These are phyloP conservation scores for Zymoseptoria brevis DNA, from an alignment of 2,329 filamentous ascomycete genomes.

Conservation along the genomic window DNA sequence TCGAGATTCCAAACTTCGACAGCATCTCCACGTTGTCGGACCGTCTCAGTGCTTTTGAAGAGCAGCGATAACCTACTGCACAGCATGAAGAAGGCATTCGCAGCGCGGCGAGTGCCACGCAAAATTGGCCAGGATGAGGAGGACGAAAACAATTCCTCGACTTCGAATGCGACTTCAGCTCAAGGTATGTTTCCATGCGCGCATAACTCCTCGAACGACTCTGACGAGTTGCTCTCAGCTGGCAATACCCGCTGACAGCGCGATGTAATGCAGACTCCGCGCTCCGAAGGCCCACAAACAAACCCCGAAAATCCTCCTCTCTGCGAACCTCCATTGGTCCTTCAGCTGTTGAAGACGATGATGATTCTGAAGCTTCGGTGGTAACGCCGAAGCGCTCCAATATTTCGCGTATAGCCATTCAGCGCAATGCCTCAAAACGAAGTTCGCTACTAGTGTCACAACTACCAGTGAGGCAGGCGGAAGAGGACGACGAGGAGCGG, in stretches of 20 bases:
- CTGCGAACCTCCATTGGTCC: constrained; percentile 71
- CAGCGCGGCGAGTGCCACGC: constrained; percentile 59
- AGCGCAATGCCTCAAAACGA: constrained; percentile 56
- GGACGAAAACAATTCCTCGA: constrained; percentile 42
- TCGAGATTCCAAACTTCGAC: background rate
- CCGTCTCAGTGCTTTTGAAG: background rate
- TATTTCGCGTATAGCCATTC: constrained; percentile 55
- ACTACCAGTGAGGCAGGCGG: constrained; percentile 44
- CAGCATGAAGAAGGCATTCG: constrained; percentile 51
- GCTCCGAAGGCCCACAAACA: constrained; percentile 47
- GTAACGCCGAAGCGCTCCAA: constrained; percentile 56
- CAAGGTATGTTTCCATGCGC: constrained; percentile 18
- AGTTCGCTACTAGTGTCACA: constrained; percentile 37
- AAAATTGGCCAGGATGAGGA: constrained; percentile 63
- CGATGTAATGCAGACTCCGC: constrained; percentile 35
- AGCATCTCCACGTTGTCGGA: background rate
- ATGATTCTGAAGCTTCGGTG: constrained; percentile 43
- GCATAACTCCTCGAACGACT: constrained; percentile 1
- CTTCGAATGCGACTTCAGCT: constrained; percentile 8
- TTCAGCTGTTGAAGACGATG: constrained; percentile 46
- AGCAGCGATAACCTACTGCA: background rate
- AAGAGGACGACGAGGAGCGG: constrained; percentile 53
- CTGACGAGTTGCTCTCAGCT: constrained; percentile 18
- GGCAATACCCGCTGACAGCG: constrained; percentile 34
- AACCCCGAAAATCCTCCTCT: constrained; percentile 62